Base-by-base conservation (phyloP, 2,329 filamentous ascomycete genomes). In the Cladosporium sphaerospermum region DNA sequence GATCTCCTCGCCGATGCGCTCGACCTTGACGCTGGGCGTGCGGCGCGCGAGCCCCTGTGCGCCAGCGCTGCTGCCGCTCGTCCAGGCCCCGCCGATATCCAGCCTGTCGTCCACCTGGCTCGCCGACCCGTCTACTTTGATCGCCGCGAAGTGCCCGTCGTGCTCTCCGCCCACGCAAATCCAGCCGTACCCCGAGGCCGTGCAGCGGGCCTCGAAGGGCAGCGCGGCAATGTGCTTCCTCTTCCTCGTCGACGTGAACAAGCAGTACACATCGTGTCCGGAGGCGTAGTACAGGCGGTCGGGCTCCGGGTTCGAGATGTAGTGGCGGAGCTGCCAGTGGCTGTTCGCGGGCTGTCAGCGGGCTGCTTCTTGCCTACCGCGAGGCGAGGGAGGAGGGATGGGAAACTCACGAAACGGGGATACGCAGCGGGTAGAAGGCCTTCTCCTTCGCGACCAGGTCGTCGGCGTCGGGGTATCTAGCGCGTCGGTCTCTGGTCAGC, bases 281-380 rank as follows among this genome's bases (percentile, higher is more conserved):
- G 84, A 84, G 34, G 91, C 90, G 64, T 95, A 95, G 75, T 95
- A 96, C 59, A 97, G 78, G 61, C 85, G 74, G 69, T 91, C 82
- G 41, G 83, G 78, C 64, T 88, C 82, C 60, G 89, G 84, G 23
- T 85, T 86, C 69, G 88, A 92, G 67, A 97, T 87, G 61, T 95
- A 84, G 61, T 95, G 92, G 52, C 92, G 88, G 43, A 99, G 78
- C 73, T 93, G 88, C 84, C 86, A 91, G 72, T 93, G 88, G 32
- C 48, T 51, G 10, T 14, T 44, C 31, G 40, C 31, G 19, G 16
- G 16, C 16, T 18, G 16, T 18, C 16, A 18, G 16, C 16, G 16
- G 16, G 16, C 16, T 18, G 16, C 16, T 18, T n/a, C 18, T 31
- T 31, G 28, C 13, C 23, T 7, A 28, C 5, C 23, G 23, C 23